A percentile compares a stretch with the other conserved stretches of the same genome.
phyloP scores from a whole-genome alignment of 2,329 filamentous ascomycete genomes.

The Ceratocystis ficicola region DNA sequence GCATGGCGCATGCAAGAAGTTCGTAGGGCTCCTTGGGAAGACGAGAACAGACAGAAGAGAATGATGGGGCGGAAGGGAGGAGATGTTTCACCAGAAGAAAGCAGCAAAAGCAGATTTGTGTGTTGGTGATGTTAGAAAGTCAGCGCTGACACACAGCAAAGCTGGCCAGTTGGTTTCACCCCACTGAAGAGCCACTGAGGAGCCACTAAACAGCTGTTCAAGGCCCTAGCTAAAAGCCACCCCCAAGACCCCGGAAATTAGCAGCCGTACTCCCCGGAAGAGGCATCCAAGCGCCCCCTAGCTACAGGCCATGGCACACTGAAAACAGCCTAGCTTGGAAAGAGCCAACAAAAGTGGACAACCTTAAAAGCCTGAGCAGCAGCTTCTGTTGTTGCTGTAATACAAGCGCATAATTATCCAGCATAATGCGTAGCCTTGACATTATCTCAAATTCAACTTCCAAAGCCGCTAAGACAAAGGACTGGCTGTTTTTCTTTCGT shows the following conservation, averaged over 20 bases:
- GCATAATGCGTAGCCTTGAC: no score
- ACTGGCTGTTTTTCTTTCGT: no score
- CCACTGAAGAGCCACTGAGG: no score
- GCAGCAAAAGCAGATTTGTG: not conserved
- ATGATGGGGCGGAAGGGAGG: not conserved
- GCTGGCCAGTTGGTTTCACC: no score
- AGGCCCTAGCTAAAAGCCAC: not conserved
- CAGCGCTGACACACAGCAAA: no score
- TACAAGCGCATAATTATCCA: no score
- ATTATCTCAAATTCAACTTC: no score
- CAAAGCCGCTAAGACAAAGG: no score
- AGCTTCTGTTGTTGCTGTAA: no score
- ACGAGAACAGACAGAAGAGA: not conserved
- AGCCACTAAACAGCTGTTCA: not conserved
- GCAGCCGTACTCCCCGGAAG: not conserved
- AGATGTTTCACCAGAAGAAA: not conserved
- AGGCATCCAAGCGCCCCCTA: slow-evolving; percentile 6
- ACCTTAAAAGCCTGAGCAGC: no score
- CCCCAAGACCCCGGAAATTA: not conserved
- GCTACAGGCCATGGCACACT: not conserved
- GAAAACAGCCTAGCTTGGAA: not conserved
- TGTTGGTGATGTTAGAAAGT: not conserved
- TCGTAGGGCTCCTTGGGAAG: not conserved
- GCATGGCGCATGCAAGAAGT: not conserved
- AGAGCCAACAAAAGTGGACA: no score